Conservation (phyloP, 1,284 basidiomycete genomes). For the Moesziomyces parantarcticus region DNA sequence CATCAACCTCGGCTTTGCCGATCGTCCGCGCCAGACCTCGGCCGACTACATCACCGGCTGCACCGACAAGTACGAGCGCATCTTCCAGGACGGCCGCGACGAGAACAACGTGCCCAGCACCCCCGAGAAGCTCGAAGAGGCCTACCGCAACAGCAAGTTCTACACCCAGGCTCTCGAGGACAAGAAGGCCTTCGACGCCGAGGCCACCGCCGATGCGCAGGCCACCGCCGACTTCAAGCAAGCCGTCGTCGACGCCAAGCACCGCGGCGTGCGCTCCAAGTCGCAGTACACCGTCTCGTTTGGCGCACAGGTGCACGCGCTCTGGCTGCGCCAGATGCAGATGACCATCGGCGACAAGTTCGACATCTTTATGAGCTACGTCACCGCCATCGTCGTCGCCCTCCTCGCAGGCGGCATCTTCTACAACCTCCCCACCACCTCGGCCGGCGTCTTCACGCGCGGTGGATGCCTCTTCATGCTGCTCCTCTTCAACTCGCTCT, state of each 20-base stretch:
- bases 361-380: conserved; percentile 73
- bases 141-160: conserved; percentile 75
- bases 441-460: conserved; percentile 77
- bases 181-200: conserved; percentile 74
- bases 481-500: conserved; percentile 68
- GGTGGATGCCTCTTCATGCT: conserved; percentile 82
- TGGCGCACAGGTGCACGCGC: conserved; percentile 69
- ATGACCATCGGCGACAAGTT: conserved; percentile 84
- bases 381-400: conserved; percentile 72
- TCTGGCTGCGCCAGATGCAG: conserved; percentile 81
- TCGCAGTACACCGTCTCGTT: conserved; percentile 86
- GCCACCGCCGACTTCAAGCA: conserved; percentile 76
- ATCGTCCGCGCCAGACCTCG: conserved; percentile 77
- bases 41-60: conserved; percentile 61
- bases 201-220: conserved; percentile 75
- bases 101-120: conserved; percentile 77
- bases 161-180: conserved; percentile 72
- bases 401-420: conserved; percentile 85
- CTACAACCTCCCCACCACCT: conserved; percentile 72
- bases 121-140: conserved; percentile 78
- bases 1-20: conserved; percentile 66
- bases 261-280: conserved; percentile 82
- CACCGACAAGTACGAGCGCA: conserved; percentile 54
- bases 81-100: conserved; percentile 78
- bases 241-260: conserved; percentile 82